Conservation (phyloP, 345 rosid species). For the Euphorbia tirucalli region DNA sequence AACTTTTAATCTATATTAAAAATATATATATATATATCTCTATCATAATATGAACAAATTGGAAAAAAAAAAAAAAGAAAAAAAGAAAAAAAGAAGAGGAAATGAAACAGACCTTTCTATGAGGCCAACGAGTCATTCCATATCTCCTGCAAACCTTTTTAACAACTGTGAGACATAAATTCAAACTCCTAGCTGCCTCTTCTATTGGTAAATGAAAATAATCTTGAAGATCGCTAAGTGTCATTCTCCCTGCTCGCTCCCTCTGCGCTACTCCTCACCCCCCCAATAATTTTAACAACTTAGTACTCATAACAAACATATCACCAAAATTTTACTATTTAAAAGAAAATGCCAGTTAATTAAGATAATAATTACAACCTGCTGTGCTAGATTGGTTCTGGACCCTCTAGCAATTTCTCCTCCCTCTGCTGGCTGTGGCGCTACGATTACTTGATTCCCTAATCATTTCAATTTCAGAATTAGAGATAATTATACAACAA, state of each 20-base stretch:
- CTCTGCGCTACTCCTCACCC: conserved; percentile 47
- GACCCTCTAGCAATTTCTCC: too few species aligned
- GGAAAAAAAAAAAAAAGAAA: not conserved
- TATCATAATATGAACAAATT: too few species aligned
- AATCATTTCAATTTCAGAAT: not conserved
- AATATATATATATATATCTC: too few species aligned
- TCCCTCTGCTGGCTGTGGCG: too few species aligned
- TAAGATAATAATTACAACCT: too few species aligned
- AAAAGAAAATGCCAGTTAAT: too few species aligned
- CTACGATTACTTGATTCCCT: too few species aligned
- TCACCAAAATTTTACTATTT: not conserved
- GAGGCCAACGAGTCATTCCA: conserved; percentile 51
- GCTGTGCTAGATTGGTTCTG: conserved; percentile 27
- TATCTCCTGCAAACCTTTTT: conserved; percentile 48
- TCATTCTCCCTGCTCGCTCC: conserved; percentile 46
- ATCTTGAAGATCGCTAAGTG: conserved; percentile 31
- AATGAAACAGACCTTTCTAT: conserved; percentile 68
- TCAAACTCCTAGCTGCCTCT: conserved; percentile 44
- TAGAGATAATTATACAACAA: not conserved
- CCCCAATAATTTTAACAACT: too few species aligned
- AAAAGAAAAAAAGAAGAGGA: not conserved
- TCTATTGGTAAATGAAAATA: conserved; percentile 54
- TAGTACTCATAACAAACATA: too few species aligned
- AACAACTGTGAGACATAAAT: conserved; percentile 55
- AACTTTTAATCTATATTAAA: conserved; percentile 52